Evolutionary conservation across 169 alveolate genomes (phyloP), one percentile per base, ranked within the genome.

Genomic region (Pseudocohnilembus persalinus): DNA sequence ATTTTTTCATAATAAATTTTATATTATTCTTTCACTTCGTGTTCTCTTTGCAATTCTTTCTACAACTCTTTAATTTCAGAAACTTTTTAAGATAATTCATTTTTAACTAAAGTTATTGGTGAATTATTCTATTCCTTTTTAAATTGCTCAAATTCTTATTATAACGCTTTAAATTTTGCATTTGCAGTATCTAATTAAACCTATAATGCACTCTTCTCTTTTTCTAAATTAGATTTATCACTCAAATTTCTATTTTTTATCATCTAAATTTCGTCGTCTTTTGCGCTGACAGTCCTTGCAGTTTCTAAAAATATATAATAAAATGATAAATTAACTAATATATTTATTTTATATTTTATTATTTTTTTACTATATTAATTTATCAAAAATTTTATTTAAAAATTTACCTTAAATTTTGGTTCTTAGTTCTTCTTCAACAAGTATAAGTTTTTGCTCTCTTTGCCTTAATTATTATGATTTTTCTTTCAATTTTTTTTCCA

Each of bases 1-100:
- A 86, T 33, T 74, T 86, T 86, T 65, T 86, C 90, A 75, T 86
- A 86, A 81, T 86, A 86, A 29, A 74, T 49, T 68, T 80, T 86
- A 76, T 86, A 82, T 34, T 79, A 74, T 25, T 86, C 90, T 68
- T 80, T 86, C 0, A 86, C 75, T 81, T 86, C 76, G 65, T 79
- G 80, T n/a, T 82, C 32, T 49, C 83, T 79, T 32, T 80, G 81
- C 16, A 86, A 63, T 26, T 86, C 90, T 33, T 86, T 86, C 72
- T 86, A 74, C 16, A 86, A 65, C 31, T 86, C 90, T 29, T 81
- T 86, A 6, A 86, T 80, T 75, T 86, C 90, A 0, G 34, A 32
- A 11, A 32, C 0, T 34, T 86, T 86, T 35, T 86, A 85, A 31
- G 75, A 32, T 32, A 87, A 74, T 35, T 30, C 81, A 26, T 63